Evolutionary conservation across 2,329 filamentous ascomycete genomes (phyloP).

Genomic region (Fusarium keratoplasticum): DNA sequence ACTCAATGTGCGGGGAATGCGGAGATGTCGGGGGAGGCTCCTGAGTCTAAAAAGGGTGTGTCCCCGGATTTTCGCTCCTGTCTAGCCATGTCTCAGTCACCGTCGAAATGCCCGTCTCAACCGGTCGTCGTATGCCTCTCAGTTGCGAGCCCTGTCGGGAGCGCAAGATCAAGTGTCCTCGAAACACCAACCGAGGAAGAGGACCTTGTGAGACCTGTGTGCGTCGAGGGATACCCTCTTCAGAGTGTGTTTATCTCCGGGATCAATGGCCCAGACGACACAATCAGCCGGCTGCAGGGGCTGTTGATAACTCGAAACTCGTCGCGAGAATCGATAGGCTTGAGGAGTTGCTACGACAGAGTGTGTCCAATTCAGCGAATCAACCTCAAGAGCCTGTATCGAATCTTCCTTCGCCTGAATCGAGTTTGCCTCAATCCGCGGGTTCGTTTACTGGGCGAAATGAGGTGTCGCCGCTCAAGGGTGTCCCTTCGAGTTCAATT

Average conservation of each 20-base stretch:
- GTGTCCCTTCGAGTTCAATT: not conserved
- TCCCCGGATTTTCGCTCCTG: not conserved
- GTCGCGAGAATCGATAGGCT: not conserved
- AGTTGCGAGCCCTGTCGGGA: slow-evolving; percentile 28
- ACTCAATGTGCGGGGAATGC: not conserved
- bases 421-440: not conserved
- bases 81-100: not conserved
- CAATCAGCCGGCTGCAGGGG: not conserved
- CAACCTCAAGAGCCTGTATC: not conserved
- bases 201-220: slow-evolving; percentile 28
- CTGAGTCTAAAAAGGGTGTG: not conserved
- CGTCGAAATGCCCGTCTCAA: slow-evolving; percentile 5
- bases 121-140: slow-evolving; percentile 21
- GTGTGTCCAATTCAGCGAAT: not conserved
- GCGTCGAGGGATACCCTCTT: slow-evolving; percentile 19
- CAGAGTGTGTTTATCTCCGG: slow-evolving; percentile 25
- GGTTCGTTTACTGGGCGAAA: not conserved
- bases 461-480: not conserved
- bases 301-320: not conserved
- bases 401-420: not conserved
- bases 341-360: not conserved
- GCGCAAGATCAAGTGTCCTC: slow-evolving; percentile 30
- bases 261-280: slow-evolving; percentile 10
- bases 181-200: slow-evolving; percentile 17
- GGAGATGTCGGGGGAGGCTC: not conserved